Conservation (phyloP, 2,329 filamentous ascomycete genomes). For the Aureobasidium sp. region DNA sequence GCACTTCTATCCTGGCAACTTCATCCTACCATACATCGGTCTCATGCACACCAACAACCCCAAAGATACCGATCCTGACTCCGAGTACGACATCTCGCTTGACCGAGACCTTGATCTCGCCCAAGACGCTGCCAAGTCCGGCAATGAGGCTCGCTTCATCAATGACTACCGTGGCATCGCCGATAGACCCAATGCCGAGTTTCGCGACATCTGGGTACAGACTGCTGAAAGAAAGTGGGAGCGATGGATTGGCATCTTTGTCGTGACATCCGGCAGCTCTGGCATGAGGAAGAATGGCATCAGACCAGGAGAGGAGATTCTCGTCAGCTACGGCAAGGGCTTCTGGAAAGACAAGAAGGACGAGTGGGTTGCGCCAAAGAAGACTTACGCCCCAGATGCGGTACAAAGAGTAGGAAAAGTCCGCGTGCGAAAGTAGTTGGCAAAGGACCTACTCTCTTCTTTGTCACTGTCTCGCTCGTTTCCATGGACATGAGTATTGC, state of each 20-base stretch:
- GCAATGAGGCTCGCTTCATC: conserved; percentile 45
- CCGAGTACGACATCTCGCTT: conserved; percentile 45
- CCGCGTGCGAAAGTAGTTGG: neutral
- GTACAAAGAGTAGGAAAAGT: neutral
- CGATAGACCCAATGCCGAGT: conserved; percentile 31
- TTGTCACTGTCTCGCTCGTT: neutral
- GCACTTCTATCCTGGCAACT: conserved; percentile 36
- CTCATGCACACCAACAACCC: conserved; percentile 38
- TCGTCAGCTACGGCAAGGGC: conserved; percentile 47
- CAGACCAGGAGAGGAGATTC: conserved; percentile 41
- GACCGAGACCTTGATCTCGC: conserved; percentile 42
- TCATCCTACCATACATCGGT: conserved; percentile 45
- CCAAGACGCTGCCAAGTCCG: conserved; percentile 40
- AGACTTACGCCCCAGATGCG: neutral
- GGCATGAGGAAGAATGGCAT: conserved; percentile 41
- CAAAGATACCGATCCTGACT: conserved; percentile 35
- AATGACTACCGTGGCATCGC: conserved; percentile 47
- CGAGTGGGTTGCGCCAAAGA: neutral
- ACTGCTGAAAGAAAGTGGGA: conserved; percentile 34
- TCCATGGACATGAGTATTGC: neutral
- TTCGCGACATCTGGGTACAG: conserved; percentile 30
- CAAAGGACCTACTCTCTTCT: too few relatives aligned
- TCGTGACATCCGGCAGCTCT: conserved; percentile 41
- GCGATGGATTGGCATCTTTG: conserved; percentile 43
- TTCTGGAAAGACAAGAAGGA: conserved; percentile 32